phyloP scores from a whole-genome alignment of 352 stramenopile species.

The Phytophthora aleatoria region DNA sequence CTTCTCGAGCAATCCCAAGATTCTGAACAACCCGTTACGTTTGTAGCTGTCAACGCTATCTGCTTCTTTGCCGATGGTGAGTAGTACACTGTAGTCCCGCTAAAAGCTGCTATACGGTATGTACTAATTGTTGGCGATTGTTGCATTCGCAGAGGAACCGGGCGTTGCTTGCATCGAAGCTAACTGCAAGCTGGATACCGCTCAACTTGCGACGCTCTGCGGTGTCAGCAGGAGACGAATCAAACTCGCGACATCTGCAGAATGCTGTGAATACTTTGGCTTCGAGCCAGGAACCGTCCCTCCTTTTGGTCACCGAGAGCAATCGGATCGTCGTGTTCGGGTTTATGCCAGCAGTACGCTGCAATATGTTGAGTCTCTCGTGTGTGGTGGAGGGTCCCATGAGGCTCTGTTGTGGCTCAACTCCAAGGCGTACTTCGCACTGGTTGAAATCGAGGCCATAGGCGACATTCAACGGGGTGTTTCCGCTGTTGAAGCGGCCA shows the following conservation, averaged over 20 bases:
- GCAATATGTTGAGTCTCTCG: conserved; percentile 37
- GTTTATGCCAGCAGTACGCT: conserved; percentile 54
- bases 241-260: conserved; percentile 63
- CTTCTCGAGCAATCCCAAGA: conserved; percentile 34
- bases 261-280: conserved; percentile 66
- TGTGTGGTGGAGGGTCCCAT: conserved; percentile 54
- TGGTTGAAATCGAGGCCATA: conserved; percentile 39
- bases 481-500: conserved; percentile 20
- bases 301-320: conserved; percentile 54
- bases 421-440: conserved; percentile 44
- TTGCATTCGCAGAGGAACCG: conserved; percentile 43
- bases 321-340: conserved; percentile 17
- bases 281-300: conserved; percentile 70
- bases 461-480: conserved; percentile 46
- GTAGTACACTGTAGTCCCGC: conserved; percentile 4
- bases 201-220: conserved; percentile 51
- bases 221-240: conserved; percentile 63
- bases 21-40: conserved; percentile 21
- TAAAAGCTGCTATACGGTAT: not conserved
- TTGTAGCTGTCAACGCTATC: conserved; percentile 71
- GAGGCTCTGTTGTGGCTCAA: conserved; percentile 51
- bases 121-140: conserved; percentile 4
- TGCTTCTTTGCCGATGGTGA: conserved; percentile 77
- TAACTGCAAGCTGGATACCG: conserved; percentile 63
- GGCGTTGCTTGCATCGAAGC: conserved; percentile 66